Evolutionary conservation across 1,284 basidiomycete genomes (phyloP).

Genomic region (Lignosus rhinocerotis): DNA sequence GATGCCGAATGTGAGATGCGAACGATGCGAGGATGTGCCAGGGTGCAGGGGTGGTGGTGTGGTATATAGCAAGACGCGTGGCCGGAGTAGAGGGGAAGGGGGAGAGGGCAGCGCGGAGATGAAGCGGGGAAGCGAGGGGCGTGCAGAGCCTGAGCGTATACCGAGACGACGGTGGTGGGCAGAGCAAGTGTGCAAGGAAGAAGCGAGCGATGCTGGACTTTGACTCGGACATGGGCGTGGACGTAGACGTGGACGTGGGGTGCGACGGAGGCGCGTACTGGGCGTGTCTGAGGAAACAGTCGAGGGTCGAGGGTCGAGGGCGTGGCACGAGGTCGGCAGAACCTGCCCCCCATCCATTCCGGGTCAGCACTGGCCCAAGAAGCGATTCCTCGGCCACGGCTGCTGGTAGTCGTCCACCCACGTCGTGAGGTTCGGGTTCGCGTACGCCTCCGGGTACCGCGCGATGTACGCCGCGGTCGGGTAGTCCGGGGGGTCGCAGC

Average conservation of each 20-base stretch:
- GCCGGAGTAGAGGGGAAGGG: not conserved
- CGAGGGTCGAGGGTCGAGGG: not conserved
- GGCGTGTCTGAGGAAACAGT: not conserved
- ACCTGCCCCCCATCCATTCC: no score
- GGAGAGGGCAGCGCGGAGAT: constrained; percentile 4
- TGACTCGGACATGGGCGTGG: not conserved
- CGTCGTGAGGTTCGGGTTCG: constrained; percentile 42
- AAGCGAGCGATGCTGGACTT: not conserved
- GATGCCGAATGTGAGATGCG: not conserved
- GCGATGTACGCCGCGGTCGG: constrained; percentile 56
- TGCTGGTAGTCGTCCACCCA: constrained; percentile 39
- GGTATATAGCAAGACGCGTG: not conserved
- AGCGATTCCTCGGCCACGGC: constrained; percentile 37
- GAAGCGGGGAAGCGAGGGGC: constrained; percentile 1
- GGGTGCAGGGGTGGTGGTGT: not conserved
- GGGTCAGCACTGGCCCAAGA: constrained; percentile 30
- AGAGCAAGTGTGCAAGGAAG: not conserved
- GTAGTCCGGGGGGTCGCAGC: constrained; percentile 54
- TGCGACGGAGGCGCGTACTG: not conserved
- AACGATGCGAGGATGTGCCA: not conserved
- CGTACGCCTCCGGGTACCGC: constrained; percentile 38
- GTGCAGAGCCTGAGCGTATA: not conserved
- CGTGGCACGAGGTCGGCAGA: not conserved
- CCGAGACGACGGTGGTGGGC: not conserved
- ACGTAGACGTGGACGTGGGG: not conserved